Conservation (phyloP, 805 yeast species). For the Candida vaughaniae region DNA sequence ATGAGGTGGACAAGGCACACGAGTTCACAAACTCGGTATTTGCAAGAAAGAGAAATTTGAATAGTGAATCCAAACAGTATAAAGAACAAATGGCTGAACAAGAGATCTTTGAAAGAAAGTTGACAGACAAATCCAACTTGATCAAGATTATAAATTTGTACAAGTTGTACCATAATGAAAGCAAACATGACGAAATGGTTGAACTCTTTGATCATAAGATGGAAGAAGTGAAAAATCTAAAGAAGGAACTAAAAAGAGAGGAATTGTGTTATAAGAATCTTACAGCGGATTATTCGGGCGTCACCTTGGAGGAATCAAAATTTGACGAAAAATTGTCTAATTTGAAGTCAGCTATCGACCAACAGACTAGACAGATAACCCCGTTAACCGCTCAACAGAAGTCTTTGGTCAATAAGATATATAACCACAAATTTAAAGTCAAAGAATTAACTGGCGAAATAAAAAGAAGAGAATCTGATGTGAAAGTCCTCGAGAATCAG, state of each 20-base stretch:
- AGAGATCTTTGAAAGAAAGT: slow-evolving; percentile 58
- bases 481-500: slow-evolving; percentile 45
- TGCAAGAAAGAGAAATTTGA: slow-evolving; percentile 65
- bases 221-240: slow-evolving; percentile 33
- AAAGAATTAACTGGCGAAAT: slow-evolving; percentile 52
- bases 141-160: slow-evolving; percentile 56
- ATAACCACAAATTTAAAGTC: slow-evolving; percentile 46
- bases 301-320: slow-evolving; percentile 41
- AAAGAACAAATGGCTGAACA: slow-evolving; percentile 74
- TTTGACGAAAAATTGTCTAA: slow-evolving; percentile 35
- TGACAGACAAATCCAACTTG: slow-evolving; percentile 46
- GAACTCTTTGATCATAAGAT: slow-evolving; percentile 35
- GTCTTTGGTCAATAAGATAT: slow-evolving; percentile 46
- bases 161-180: slow-evolving; percentile 62
- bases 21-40: slow-evolving; percentile 63
- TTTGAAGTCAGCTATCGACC: slow-evolving; percentile 42
- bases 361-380: slow-evolving; percentile 48
- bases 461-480: slow-evolving; percentile 46
- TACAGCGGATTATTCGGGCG: slow-evolving; percentile 46
- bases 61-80: slow-evolving; percentile 74
- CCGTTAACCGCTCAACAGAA: slow-evolving; percentile 62
- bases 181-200: slow-evolving; percentile 33
- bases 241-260: slow-evolving; percentile 24
- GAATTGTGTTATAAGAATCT: slow-evolving; percentile 26
- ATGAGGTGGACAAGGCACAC: slow-evolving; percentile 63